Conservation (phyloP, 768 basidiomycete genomes). For the Lactifluus volemus region DNA sequence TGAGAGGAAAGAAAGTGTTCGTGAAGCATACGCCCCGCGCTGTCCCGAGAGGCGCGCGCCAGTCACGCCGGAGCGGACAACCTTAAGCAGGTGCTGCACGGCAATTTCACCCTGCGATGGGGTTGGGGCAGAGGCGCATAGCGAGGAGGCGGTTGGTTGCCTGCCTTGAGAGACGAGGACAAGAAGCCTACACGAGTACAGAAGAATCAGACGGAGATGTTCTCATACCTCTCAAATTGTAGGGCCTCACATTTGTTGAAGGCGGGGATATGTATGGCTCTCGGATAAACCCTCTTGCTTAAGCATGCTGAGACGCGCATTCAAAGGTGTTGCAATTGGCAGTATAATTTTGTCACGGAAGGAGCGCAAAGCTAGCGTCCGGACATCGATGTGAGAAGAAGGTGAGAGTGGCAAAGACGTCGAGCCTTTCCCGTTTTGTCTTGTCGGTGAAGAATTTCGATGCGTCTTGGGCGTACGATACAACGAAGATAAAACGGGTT, state of each 20-base stretch:
- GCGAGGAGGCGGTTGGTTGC: constrained; percentile 49
- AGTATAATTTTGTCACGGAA: constrained; percentile 77
- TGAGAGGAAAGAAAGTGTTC: constrained; percentile 61
- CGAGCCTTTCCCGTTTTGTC: constrained; percentile 41
- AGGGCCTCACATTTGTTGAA: constrained; percentile 67
- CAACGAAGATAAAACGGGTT: constrained; percentile 56
- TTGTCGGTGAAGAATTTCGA: constrained; percentile 40
- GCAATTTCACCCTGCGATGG: constrained; percentile 60
- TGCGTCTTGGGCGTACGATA: constrained; percentile 47
- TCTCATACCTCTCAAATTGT: background rate
- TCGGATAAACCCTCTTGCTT: constrained; percentile 52
- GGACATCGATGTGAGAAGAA: constrained; percentile 63
- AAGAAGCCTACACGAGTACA: constrained; percentile 43
- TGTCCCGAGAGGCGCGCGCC: constrained; percentile 21
- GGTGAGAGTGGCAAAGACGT: constrained; percentile 30
- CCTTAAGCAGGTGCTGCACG: constrained; percentile 54
- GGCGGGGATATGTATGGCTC: constrained; percentile 48
- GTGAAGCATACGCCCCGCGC: constrained; percentile 24
- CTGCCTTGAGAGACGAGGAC: constrained; percentile 65
- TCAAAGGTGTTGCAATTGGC: constrained; percentile 49
- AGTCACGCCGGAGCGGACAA: constrained; percentile 44
- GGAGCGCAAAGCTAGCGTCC: constrained; percentile 66
- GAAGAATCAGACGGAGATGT: constrained; percentile 1
- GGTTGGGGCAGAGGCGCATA: constrained; percentile 44
- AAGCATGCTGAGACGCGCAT: constrained; percentile 44